Evolutionary conservation across 1,284 basidiomycete genomes (phyloP).

Genomic region (Apiotrichum laibachii): DNA sequence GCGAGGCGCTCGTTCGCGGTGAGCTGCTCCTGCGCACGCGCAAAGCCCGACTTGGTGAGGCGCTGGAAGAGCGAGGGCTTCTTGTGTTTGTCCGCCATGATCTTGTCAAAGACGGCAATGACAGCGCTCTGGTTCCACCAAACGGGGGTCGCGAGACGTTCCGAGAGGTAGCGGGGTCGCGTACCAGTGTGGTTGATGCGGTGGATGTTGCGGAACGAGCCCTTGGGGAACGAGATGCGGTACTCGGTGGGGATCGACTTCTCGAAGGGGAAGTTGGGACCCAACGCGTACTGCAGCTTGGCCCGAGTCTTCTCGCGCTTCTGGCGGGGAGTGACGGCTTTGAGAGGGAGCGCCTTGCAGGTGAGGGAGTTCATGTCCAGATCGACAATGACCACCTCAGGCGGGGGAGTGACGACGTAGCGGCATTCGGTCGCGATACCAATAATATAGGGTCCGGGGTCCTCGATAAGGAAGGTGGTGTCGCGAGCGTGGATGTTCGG

Average conservation of each 20-base stretch:
- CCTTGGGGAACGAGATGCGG: slow-evolving; percentile 91
- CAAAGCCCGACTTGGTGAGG: slow-evolving; percentile 64
- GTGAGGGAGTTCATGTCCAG: slow-evolving; percentile 63
- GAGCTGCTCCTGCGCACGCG: slow-evolving; percentile 69
- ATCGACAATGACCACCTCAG: slow-evolving; percentile 87
- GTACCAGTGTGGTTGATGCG: slow-evolving; percentile 29
- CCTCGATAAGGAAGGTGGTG: slow-evolving; percentile 50
- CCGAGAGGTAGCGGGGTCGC: slow-evolving; percentile 39
- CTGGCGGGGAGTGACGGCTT: slow-evolving; percentile 74
- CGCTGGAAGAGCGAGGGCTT: slow-evolving; percentile 85
- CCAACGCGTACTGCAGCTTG: slow-evolving; percentile 72
- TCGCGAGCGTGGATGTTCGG: slow-evolving; percentile 72
- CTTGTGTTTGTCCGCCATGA: slow-evolving; percentile 84
- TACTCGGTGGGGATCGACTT: slow-evolving; percentile 62
- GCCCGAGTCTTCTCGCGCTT: slow-evolving; percentile 80
- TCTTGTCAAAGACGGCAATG: slow-evolving; percentile 82
- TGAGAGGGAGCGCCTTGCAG: slow-evolving; percentile 73
- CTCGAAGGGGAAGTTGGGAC: slow-evolving; percentile 52
- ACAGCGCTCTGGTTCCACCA: slow-evolving; percentile 92
- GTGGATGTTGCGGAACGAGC: slow-evolving; percentile 55
- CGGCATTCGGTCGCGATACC: slow-evolving; percentile 79
- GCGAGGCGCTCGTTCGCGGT: slow-evolving; percentile 75
- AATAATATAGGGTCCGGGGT: slow-evolving; percentile 82
- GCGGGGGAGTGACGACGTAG: slow-evolving; percentile 67
- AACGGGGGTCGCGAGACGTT: slow-evolving; percentile 72